phyloP scores from a whole-genome alignment of 768 basidiomycete genomes.

The Hortiboletus flavorubellus region DNA sequence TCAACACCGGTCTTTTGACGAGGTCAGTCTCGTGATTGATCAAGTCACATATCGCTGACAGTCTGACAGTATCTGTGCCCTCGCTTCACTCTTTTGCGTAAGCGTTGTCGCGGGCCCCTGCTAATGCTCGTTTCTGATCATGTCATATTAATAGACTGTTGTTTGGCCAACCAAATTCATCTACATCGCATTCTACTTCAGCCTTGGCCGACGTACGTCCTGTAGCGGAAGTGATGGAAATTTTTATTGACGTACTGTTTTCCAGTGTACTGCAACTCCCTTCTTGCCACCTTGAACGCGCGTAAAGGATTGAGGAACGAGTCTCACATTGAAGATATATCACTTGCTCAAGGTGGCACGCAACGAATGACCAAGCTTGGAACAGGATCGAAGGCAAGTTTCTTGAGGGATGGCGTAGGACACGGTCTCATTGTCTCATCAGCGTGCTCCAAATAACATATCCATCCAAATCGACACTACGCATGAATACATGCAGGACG shows the following conservation, averaged over 20 bases:
- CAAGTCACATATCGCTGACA: slow-evolving; percentile 4
- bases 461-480: slow-evolving; percentile 66
- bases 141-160: slow-evolving; percentile 37
- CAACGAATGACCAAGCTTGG: slow-evolving; percentile 5
- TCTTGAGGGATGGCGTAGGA: no score
- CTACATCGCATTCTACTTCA: slow-evolving; percentile 60
- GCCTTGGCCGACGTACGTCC: slow-evolving; percentile 53
- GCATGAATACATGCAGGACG: slow-evolving; percentile 47
- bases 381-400: slow-evolving; percentile 6
- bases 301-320: slow-evolving; percentile 42
- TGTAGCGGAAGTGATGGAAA: neutral
- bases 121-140: neutral
- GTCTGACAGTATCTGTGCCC: slow-evolving; percentile 42
- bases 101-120: neutral
- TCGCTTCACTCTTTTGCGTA: slow-evolving; percentile 53
- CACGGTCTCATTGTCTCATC: neutral
- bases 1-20: slow-evolving; percentile 39
- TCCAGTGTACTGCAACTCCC: slow-evolving; percentile 58
- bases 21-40: slow-evolving; percentile 22
- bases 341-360: neutral
- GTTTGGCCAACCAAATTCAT: slow-evolving; percentile 47
- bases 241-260: neutral
- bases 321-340: slow-evolving; percentile 3
- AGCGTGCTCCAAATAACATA: slow-evolving; percentile 42
- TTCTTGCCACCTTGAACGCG: slow-evolving; percentile 58